phyloP scores from a whole-genome alignment of 83 land plant species.

The Diphasiastrum complanatum region DNA sequence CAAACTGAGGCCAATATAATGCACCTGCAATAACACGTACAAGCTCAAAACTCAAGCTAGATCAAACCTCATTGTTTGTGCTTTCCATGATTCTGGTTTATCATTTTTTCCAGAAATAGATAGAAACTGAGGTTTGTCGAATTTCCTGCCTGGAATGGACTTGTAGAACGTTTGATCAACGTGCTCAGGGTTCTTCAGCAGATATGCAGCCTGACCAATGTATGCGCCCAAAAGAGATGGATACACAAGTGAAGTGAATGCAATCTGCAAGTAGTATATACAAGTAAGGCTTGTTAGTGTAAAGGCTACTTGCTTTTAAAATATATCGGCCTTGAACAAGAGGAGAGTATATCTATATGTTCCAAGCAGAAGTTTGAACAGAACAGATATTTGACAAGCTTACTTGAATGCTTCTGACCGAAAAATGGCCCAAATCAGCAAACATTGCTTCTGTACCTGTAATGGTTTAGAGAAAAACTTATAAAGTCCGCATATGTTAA shows the following conservation, averaged over 20 bases:
- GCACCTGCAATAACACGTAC: too few relatives aligned
- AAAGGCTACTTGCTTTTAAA: too few relatives aligned
- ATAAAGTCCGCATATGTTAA: too few relatives aligned
- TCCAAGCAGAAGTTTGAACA: too few relatives aligned
- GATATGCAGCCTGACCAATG: slow-evolving; percentile 43
- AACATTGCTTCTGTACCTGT: slow-evolving; percentile 59
- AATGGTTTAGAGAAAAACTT: too few relatives aligned
- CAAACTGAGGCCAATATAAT: too few relatives aligned
- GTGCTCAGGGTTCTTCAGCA: slow-evolving; percentile 16
- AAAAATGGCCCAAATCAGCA: slow-evolving; percentile 57
- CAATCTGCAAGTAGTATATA: slow-evolving; percentile 35
- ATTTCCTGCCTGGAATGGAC: slow-evolving; percentile 10
- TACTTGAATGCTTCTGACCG: slow-evolving; percentile 44
- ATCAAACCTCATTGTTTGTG: too few relatives aligned
- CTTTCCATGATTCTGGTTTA: too few relatives aligned
- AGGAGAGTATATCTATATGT: too few relatives aligned
- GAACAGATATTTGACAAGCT: too few relatives aligned
- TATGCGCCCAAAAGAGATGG: slow-evolving; percentile 42
- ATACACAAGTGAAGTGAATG: slow-evolving; percentile 35
- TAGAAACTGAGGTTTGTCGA: background rate
- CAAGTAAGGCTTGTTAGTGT: background rate
- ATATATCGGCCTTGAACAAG: too few relatives aligned
- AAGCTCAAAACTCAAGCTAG: too few relatives aligned
- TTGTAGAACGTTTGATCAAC: slow-evolving; percentile 17
- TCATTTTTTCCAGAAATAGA: background rate